Conservation (phyloP, 495 filamentous ascomycete species). For the Penicilliopsis zonata region DNA sequence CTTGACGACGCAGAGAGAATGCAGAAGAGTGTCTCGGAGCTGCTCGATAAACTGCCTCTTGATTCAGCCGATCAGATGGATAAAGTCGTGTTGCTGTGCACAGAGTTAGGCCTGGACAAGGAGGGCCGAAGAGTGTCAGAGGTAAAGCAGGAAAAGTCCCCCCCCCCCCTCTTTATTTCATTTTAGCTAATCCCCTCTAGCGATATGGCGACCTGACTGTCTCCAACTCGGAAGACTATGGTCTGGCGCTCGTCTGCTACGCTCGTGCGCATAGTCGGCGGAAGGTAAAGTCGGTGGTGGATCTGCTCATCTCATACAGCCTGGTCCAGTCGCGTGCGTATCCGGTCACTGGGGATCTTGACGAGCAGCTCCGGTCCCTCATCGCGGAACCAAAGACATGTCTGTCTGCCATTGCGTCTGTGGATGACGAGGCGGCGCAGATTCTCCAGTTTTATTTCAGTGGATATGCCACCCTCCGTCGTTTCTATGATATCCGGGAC, state of each 20-base stretch:
- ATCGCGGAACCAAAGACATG: conserved; percentile 54
- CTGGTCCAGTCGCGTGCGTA: conserved; percentile 72
- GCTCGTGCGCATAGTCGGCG: conserved; percentile 59
- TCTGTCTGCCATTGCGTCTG: conserved; percentile 48
- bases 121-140: conserved; percentile 65
- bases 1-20: conserved; percentile 53
- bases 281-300: conserved; percentile 70
- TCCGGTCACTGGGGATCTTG: conserved; percentile 54
- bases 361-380: conserved; percentile 51
- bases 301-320: conserved; percentile 76
- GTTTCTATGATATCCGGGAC: conserved; percentile 80
- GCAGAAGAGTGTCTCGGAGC: conserved; percentile 51
- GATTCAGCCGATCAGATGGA: conserved; percentile 57
- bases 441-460: conserved; percentile 74
- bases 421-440: conserved; percentile 65
- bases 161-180: conserved; percentile 1
- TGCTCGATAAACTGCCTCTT: conserved; percentile 53
- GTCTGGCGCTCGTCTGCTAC: conserved; percentile 74
- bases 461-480: conserved; percentile 78
- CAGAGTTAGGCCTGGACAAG: conserved; percentile 53
- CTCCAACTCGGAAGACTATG: conserved; percentile 57
- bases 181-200: conserved; percentile 27
- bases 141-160: conserved; percentile 40
- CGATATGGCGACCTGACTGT: conserved; percentile 63
- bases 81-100: conserved; percentile 58